Conservation (phyloP, 2,329 filamentous ascomycete genomes). For the Aspergillus flavus region DNA sequence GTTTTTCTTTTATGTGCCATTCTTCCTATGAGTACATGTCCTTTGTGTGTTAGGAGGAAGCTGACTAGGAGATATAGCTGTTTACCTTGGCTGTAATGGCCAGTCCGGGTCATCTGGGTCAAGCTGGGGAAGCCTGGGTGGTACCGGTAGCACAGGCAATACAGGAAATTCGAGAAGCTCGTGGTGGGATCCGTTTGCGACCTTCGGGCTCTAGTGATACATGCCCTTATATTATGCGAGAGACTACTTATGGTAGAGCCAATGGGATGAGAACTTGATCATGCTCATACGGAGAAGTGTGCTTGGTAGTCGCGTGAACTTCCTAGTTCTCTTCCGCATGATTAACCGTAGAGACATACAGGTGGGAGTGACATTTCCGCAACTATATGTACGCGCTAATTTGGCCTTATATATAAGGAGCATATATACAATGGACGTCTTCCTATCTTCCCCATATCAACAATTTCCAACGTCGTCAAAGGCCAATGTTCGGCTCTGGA, state of each 20-base stretch:
- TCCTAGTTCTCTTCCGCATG: accelerated
- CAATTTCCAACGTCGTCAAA: too few relatives aligned
- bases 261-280: too few relatives aligned
- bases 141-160: neutral
- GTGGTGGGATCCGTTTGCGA: neutral
- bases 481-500: too few relatives aligned
- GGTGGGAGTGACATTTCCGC: too few relatives aligned
- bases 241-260: too few relatives aligned
- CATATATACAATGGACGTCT: accelerated
- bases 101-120: neutral
- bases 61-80: neutral
- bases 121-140: neutral
- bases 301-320: too few relatives aligned
- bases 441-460: too few relatives aligned
- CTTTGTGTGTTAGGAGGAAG: too few relatives aligned
- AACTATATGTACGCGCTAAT: too few relatives aligned
- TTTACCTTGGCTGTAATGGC: conserved; percentile 2
- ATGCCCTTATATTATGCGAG: accelerated
- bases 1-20: too few relatives aligned
- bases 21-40: neutral
- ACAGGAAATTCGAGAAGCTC: neutral
- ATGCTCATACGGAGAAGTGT: accelerated
- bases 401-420: accelerated
- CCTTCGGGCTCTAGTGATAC: neutral
- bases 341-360: too few relatives aligned